Conservation (phyloP, 2,329 filamentous ascomycete species). For the Diaporthe citri region DNA sequence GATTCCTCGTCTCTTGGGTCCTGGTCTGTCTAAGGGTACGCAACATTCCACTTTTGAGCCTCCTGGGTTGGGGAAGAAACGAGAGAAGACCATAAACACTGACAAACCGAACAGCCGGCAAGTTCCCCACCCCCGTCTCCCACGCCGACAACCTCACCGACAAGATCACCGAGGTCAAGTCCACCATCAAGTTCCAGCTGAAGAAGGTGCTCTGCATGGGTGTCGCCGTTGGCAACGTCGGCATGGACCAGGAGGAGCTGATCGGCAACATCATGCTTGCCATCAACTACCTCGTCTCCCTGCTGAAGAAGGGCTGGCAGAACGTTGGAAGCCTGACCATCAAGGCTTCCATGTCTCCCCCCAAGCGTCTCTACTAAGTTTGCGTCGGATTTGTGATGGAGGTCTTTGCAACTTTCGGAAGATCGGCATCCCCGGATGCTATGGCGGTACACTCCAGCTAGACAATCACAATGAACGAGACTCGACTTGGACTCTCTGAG, state of each 20-base stretch:
- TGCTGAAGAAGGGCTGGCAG: slow-evolving; percentile 99
- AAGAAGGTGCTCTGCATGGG: slow-evolving; percentile 99
- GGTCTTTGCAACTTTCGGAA: slow-evolving; percentile 38
- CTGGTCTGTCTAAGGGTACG: slow-evolving; percentile 95
- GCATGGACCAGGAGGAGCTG: slow-evolving; percentile 95
- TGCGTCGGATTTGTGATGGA: slow-evolving; percentile 1
- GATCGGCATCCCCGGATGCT: not conserved
- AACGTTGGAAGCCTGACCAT: slow-evolving; percentile 99
- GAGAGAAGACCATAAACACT: not conserved
- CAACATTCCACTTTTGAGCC: slow-evolving; percentile 51
- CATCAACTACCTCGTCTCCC: slow-evolving; percentile 99
- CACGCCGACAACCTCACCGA: slow-evolving; percentile 92
- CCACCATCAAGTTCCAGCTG: slow-evolving; percentile 99
- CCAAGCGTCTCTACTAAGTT: slow-evolving; percentile 93
- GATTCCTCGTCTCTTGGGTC: slow-evolving; percentile 99
- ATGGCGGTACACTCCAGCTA: slow-evolving; percentile 14
- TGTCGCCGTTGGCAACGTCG: slow-evolving; percentile 98
- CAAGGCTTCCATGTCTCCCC: slow-evolving; percentile 99
- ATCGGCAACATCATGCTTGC: slow-evolving; percentile 99
- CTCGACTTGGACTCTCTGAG: slow-evolving; percentile 25
- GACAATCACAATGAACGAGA: slow-evolving; percentile 25
- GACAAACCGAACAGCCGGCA: slow-evolving; percentile 78
- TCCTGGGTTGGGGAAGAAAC: not conserved
- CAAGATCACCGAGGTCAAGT: slow-evolving; percentile 99
- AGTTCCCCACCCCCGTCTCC: slow-evolving; percentile 99